Evolutionary conservation across 2,329 filamentous ascomycete genomes (phyloP), one percentile per base, ranked within the genome.

Genomic region (Clonostachys byssicola): DNA sequence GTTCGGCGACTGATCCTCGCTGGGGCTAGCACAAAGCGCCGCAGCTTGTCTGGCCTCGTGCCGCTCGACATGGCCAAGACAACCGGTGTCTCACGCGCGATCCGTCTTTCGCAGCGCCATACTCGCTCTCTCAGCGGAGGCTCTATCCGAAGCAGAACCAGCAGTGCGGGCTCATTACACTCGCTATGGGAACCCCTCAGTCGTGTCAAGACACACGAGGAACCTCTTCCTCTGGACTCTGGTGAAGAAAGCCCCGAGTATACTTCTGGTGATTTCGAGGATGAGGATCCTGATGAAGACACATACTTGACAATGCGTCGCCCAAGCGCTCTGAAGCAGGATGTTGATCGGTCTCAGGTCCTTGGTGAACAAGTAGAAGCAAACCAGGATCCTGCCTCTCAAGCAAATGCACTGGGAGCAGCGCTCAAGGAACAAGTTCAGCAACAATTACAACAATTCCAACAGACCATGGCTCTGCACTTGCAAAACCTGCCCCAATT

Each of bases 381-480:
- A 5, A 42, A 48, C 9, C 9, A 20, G 13, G 42, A 48, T 13
- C 18, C 23, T 17, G 20, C 34, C 14, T 44, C 47, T 5, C 80
- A 83, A 3, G 74, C 78, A 5, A 75, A 76, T 5, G 79, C 82
- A 5, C 79, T 86, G 42, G 79, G 89, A 58, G 74, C 82, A 43
- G 86, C 85, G 13, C 79, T 89, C 67, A 83, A 85, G 56, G 86
- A 91, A 47, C 86, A 92, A 49, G 67, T 92, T 17, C 76, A 84
- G 23, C 77, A 84, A 16, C 88, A 91, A 58, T 75, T 92, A 43
- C 85, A 92, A 48, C 84, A 91, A 49, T 77, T 92, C 57, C 89
- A 91, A 59, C 84, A 89, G 60, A 81, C 76, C 42, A 77, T 89
- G 71, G 75, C 80, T 35, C 71, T 83, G 62, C 78, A 83, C 42